phyloP scores from a whole-genome alignment of 2,329 filamentous ascomycete genomes.

The Trichoderma koningii region DNA sequence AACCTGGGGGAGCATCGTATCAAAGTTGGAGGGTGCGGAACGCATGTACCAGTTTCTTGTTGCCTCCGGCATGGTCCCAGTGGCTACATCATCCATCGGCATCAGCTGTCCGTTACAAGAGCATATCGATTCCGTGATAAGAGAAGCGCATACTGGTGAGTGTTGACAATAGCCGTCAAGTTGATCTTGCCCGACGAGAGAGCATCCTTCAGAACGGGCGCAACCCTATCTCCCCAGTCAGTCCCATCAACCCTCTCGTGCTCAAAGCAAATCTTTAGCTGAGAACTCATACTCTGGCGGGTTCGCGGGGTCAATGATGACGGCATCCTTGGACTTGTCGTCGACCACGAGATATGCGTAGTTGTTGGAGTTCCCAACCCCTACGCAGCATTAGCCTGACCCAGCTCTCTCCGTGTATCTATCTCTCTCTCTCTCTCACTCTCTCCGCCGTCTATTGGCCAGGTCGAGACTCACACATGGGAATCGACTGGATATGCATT shows the following conservation, averaged over 20 bases:
- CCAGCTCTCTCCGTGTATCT: neutral
- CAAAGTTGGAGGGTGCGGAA: no score
- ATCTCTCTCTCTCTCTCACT: neutral
- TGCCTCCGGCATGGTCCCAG: conserved; percentile 92
- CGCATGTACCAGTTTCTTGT: conserved; percentile 68
- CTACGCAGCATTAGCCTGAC: conserved; percentile 44
- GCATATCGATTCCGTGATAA: neutral
- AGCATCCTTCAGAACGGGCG: conserved; percentile 70
- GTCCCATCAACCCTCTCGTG: neutral
- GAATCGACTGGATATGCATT: conserved; percentile 88
- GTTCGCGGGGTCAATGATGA: conserved; percentile 79
- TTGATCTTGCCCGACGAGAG: conserved; percentile 73
- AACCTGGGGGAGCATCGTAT: neutral
- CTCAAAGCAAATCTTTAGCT: neutral
- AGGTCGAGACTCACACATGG: conserved; percentile 69
- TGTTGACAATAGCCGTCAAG: conserved; percentile 88
- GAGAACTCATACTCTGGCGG: conserved; percentile 63
- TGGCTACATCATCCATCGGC: conserved; percentile 60
- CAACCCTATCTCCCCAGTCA: conserved; percentile 49
- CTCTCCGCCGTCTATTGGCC: neutral
- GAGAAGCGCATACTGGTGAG: conserved; percentile 74
- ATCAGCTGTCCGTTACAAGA: conserved; percentile 19
- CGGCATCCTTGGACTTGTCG: conserved; percentile 74
- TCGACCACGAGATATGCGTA: conserved; percentile 83
- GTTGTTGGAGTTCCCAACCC: conserved; percentile 77